Conservation (phyloP, 2,329 filamentous ascomycete genomes). For the Aspergillus pseudoterreus region DNA sequence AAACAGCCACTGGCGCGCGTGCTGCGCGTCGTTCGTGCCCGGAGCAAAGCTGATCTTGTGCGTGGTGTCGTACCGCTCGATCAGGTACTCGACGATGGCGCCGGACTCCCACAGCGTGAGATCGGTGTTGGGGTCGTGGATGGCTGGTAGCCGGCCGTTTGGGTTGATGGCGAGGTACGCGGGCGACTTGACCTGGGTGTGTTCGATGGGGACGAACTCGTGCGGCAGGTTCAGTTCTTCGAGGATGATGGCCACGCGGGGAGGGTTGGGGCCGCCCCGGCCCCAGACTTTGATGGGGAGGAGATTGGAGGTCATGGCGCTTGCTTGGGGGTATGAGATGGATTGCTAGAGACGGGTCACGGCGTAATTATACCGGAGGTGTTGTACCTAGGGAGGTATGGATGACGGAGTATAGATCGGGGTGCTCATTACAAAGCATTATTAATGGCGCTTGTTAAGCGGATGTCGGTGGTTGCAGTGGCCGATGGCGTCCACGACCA, state of each 20-base stretch:
- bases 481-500: not conserved
- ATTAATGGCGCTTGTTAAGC: not conserved
- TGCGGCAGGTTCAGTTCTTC: constrained; percentile 25
- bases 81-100: constrained; percentile 41
- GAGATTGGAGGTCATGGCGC: not conserved
- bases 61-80: constrained; percentile 40
- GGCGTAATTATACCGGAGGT: too few species aligned
- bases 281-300: constrained; percentile 4
- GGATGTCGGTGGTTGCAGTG: too few species aligned
- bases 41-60: constrained; percentile 28
- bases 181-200: constrained; percentile 21
- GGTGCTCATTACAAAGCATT: not conserved
- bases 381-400: too few species aligned
- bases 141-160: constrained; percentile 28
- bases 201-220: constrained; percentile 13
- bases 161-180: constrained; percentile 18
- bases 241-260: constrained; percentile 27
- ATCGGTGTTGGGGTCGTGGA: constrained; percentile 28
- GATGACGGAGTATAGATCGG: too few species aligned
- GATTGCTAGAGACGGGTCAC: not conserved
- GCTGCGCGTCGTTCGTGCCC: constrained; percentile 26
- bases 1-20: constrained; percentile 37
- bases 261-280: constrained; percentile 17
- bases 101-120: constrained; percentile 42
- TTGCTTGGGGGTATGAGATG: not conserved